phyloP scores from a whole-genome alignment of 768 basidiomycete genomes.

The Mrakia hoshinonis region DNA sequence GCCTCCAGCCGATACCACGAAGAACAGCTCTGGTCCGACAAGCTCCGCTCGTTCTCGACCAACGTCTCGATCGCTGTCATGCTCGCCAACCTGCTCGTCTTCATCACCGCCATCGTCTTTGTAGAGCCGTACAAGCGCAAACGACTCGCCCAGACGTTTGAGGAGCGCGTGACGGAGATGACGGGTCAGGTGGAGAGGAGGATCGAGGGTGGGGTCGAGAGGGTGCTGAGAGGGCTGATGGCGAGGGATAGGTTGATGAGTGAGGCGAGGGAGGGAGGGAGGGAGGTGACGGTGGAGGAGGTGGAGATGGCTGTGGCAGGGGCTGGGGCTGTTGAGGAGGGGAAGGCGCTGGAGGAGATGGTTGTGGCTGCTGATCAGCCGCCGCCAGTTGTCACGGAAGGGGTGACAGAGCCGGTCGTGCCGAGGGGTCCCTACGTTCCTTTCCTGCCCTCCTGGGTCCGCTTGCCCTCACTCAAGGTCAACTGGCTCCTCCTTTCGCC shows the following conservation, averaged over 20 bases:
- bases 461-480: background rate
- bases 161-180: conserved; percentile 61
- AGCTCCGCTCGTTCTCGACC: conserved; percentile 88
- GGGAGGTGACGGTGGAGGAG: background rate
- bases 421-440: background rate
- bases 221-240: conserved; percentile 24
- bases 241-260: background rate
- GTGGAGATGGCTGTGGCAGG: background rate
- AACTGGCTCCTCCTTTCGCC: background rate
- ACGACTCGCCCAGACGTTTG: conserved; percentile 77
- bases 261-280: background rate
- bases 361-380: background rate
- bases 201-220: conserved; percentile 31
- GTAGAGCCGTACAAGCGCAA: conserved; percentile 96
- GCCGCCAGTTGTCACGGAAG: background rate
- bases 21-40: conserved; percentile 98
- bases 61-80: conserved; percentile 82
- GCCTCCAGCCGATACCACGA: conserved; percentile 23
- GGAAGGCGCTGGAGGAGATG: background rate
- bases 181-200: conserved; percentile 47
- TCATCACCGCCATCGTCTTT: conserved; percentile 75
- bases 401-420: background rate
- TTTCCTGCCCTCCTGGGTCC: background rate
- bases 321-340: background rate
- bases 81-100: conserved; percentile 79